Evolutionary conservation across 139 green algal genomes (phyloP).

Genomic region (Marvania coccoides): DNA sequence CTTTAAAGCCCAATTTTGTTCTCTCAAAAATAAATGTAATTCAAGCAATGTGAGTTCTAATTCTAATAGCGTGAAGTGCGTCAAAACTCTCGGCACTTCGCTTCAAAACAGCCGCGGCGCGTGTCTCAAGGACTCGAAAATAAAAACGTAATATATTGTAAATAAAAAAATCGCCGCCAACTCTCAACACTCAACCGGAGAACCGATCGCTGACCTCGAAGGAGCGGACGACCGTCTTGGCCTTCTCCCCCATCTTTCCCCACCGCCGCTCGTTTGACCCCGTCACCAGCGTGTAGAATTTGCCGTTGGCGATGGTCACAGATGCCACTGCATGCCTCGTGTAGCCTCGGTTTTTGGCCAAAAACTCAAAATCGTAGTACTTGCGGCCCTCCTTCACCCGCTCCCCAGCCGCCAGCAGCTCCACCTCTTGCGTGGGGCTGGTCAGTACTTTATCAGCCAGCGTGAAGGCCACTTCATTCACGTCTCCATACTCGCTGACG

Average conservation of each 20-base stretch:
- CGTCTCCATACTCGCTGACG: conserved; percentile 77
- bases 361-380: conserved; percentile 94
- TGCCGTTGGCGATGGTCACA: conserved; percentile 70
- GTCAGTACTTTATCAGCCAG: conserved; percentile 55
- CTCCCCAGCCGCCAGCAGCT: conserved; percentile 58
- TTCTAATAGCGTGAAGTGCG: too few species aligned
- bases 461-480: conserved; percentile 34
- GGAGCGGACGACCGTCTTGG: conserved; percentile 46
- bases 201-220: conserved; percentile 1
- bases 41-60: too few species aligned
- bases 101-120: too few species aligned
- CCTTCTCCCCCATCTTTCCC: conserved; percentile 80
- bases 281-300: conserved; percentile 90
- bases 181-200: too few species aligned
- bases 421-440: conserved; percentile 55
- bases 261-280: conserved; percentile 86
- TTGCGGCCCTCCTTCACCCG: conserved; percentile 56
- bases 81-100: too few species aligned
- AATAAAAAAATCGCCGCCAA: neutral
- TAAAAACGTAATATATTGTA: neutral
- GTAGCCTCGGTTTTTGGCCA: conserved; percentile 55
- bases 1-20: neutral
- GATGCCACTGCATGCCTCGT: conserved; percentile 71
- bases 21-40: conserved; percentile 6
- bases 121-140: neutral